Evolutionary conservation across 2,329 filamentous ascomycete species (phyloP).

Genomic region (Aureobasidium sp.): DNA sequence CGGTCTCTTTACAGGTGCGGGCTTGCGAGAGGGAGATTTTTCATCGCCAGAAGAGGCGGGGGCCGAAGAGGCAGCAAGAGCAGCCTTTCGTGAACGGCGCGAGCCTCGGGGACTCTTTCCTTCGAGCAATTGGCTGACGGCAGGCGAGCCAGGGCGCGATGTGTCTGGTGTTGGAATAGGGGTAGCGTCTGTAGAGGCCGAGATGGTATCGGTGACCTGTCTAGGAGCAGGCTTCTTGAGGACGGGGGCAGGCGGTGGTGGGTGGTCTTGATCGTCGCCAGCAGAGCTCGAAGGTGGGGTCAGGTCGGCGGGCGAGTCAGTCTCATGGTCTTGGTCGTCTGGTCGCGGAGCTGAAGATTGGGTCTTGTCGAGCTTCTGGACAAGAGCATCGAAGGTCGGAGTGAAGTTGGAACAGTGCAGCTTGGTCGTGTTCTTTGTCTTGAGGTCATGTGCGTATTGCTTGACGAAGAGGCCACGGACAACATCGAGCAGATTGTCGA

Average conservation of each 20-base stretch:
- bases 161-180: conserved; percentile 62
- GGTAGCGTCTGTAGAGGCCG: conserved; percentile 57
- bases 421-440: conserved; percentile 61
- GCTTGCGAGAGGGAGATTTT: conserved; percentile 22
- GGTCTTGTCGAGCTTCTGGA: conserved; percentile 66
- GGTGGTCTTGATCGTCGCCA: conserved; percentile 38
- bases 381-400: conserved; percentile 87
- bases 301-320: conserved; percentile 32
- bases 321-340: conserved; percentile 16
- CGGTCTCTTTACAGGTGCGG: conserved; percentile 36
- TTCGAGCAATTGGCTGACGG: conserved; percentile 57
- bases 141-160: conserved; percentile 72
- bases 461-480: conserved; percentile 87
- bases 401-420: conserved; percentile 76
- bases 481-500: conserved; percentile 92
- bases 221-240: conserved; percentile 38
- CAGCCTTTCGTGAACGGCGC: conserved; percentile 66
- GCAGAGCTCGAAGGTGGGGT: conserved; percentile 43
- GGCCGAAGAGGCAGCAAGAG: conserved; percentile 43
- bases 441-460: conserved; percentile 81
- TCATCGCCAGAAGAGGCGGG: conserved; percentile 81
- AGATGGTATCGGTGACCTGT: neutral
- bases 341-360: conserved; percentile 26
- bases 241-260: conserved; percentile 46
- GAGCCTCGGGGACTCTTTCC: conserved; percentile 72